phyloP scores from a whole-genome alignment of 495 filamentous ascomycete genomes.

The Aspergillus sclerotioniger region DNA sequence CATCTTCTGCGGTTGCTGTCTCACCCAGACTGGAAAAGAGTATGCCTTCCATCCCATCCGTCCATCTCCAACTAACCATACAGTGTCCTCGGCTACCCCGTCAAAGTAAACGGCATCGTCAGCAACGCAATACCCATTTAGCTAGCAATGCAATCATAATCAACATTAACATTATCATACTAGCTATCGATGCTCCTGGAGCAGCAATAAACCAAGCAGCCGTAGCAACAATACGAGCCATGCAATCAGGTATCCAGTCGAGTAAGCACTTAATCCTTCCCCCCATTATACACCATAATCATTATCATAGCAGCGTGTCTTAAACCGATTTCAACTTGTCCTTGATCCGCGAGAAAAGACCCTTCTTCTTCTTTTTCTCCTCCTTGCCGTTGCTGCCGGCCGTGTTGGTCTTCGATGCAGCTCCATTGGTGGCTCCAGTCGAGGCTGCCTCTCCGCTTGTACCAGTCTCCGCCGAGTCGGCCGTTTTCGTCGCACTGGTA shows the following conservation, averaged over 20 bases:
- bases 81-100: constrained; percentile 55
- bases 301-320: background rate
- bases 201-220: background rate
- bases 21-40: constrained; percentile 57
- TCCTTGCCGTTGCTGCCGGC: constrained; percentile 27
- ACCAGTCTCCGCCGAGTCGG: background rate
- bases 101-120: constrained; percentile 53
- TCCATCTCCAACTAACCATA: background rate
- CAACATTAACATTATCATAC: constrained; percentile 1
- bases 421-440: background rate
- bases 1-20: constrained; percentile 59
- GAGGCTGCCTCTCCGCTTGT: background rate
- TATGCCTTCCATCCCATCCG: no score
- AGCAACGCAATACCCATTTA: constrained; percentile 51
- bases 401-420: constrained; percentile 6
- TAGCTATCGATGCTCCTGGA: background rate
- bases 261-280: constrained; percentile 6
- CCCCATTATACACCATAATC: constrained; percentile 22
- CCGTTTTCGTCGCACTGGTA: constrained; percentile 17
- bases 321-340: constrained; percentile 41
- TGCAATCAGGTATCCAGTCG: constrained; percentile 25
- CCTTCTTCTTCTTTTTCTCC: constrained; percentile 48
- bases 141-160: background rate
- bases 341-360: constrained; percentile 51
- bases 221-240: background rate